Evolutionary conservation across 768 basidiomycete species (phyloP).

Genomic region (Trametes elegans): DNA sequence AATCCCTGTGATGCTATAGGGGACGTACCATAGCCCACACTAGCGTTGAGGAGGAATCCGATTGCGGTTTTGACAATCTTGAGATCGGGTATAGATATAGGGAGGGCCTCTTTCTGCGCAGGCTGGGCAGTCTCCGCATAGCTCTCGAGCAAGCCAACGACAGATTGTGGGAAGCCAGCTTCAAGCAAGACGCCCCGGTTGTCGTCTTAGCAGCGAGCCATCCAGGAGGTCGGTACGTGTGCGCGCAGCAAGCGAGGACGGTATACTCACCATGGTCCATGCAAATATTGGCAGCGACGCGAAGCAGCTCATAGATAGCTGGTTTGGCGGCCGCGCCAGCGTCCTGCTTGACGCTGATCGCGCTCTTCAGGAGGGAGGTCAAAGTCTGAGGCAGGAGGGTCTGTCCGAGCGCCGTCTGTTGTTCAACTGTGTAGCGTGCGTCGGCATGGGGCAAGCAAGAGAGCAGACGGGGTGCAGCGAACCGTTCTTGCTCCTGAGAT

Average conservation of each 20-base stretch:
- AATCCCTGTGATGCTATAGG: neutral
- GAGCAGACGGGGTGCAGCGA: slow-evolving; percentile 17
- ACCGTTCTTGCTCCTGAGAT: slow-evolving; percentile 53
- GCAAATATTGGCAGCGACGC: slow-evolving; percentile 80
- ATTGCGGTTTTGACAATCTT: slow-evolving; percentile 75
- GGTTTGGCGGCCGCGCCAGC: slow-evolving; percentile 46
- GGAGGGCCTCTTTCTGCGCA: slow-evolving; percentile 40
- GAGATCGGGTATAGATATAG: slow-evolving; percentile 59
- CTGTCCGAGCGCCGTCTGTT: slow-evolving; percentile 66
- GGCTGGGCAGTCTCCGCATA: slow-evolving; percentile 50
- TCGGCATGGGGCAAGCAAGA: slow-evolving; percentile 13
- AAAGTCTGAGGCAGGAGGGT: slow-evolving; percentile 64
- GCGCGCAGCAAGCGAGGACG: neutral
- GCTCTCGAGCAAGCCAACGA: slow-evolving; percentile 65
- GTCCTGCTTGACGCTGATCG: slow-evolving; percentile 47
- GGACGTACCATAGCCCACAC: slow-evolving; percentile 68
- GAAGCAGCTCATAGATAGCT: slow-evolving; percentile 64
- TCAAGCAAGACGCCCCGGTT: slow-evolving; percentile 73
- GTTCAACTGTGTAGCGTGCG: slow-evolving; percentile 50
- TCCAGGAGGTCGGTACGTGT: neutral
- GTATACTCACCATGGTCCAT: slow-evolving; percentile 69
- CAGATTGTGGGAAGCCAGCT: slow-evolving; percentile 63
- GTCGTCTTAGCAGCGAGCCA: slow-evolving; percentile 50
- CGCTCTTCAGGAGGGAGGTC: slow-evolving; percentile 55
- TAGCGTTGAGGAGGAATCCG: slow-evolving; percentile 76